Evolutionary conservation across 164 flowering plant species (phyloP), one percentile per base, ranked within the genome.

Genomic region (Chimonanthus salicifolius): DNA sequence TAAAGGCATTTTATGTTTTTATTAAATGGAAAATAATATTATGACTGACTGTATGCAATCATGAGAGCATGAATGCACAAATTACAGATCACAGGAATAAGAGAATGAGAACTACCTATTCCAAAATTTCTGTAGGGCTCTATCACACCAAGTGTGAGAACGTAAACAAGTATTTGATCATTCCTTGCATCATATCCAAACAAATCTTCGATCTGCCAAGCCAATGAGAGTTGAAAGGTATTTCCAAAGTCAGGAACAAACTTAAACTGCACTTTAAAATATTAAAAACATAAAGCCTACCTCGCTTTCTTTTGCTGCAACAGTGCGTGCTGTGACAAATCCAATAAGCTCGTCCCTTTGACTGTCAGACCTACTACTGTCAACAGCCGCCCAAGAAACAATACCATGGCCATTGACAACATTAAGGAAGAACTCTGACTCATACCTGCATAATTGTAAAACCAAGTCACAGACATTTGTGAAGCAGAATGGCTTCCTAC

Each of bases 381-480:
- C 99, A 82, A 95, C 95, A 75, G 95, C 99, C 54, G 87, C 98
- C 99, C 99, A 95, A 3, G 98, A 90, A 48, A 95, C 88, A 74
- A 93, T 92, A 64, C 85, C 95, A 65, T 83, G 84, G 10, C 89
- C 91, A 87, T 88, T 82, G 46, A 90, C 99, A 72, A 92, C 99
- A 84, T 86, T 88, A 73, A 81, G 89, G 81, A 95, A 95, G 82
- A 95, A 94, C 75, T 93, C 98, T 64, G 90, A 64, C 82, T 95
- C 97, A 78, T 95, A 95, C 88, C 99, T 95, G 85, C 71, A 84
- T 33, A 33, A 70, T 64, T 18, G 65, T 33, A 44, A 43, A 13
- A 43, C 4, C 62, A 7, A 58, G 20, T 72, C 74, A 62, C 18
- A 48, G 5, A 44, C 49, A 62, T 62, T 21, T 47, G 11, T 67